Percentiles rank a stretch among this genome's conserved stretches.
Conservation (phyloP, 306 rosid genomes). For the Cucurbita pepo region DNA sequence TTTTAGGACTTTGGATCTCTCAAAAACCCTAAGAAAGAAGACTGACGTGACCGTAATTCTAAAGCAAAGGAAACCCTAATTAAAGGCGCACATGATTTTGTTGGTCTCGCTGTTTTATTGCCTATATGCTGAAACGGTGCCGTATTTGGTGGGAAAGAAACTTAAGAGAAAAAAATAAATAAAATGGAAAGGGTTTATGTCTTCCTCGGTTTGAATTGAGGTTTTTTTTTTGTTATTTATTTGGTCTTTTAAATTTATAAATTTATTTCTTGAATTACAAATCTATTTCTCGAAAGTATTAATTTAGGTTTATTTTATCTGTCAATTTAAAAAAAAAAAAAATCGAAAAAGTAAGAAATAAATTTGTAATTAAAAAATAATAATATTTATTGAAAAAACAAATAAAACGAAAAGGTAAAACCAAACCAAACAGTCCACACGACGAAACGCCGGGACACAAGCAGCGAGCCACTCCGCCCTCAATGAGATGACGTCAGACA, state of each 20-base stretch:
- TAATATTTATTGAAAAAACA: neutral
- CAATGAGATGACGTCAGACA: constrained; percentile 28
- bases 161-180: neutral
- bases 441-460: constrained; percentile 51
- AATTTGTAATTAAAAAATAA: too few species aligned
- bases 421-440: constrained; percentile 25
- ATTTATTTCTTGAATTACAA: too few species aligned
- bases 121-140: neutral
- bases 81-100: neutral
- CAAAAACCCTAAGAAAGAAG: constrained; percentile 4
- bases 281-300: too few species aligned
- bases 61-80: constrained; percentile 18
- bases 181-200: neutral
- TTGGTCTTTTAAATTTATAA: too few species aligned
- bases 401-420: neutral
- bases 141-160: neutral
- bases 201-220: neutral
- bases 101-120: neutral
- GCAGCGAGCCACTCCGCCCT: constrained; percentile 18
- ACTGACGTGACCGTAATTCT: constrained; percentile 6
- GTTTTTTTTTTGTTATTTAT: too few species aligned
- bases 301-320: too few species aligned
- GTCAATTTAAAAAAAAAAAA: too few species aligned
- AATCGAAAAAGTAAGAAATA: too few species aligned
- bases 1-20: constrained; percentile 21